Evolutionary conservation across 208 protist species (phyloP).

Genomic region (Crithidia brevicula): DNA sequence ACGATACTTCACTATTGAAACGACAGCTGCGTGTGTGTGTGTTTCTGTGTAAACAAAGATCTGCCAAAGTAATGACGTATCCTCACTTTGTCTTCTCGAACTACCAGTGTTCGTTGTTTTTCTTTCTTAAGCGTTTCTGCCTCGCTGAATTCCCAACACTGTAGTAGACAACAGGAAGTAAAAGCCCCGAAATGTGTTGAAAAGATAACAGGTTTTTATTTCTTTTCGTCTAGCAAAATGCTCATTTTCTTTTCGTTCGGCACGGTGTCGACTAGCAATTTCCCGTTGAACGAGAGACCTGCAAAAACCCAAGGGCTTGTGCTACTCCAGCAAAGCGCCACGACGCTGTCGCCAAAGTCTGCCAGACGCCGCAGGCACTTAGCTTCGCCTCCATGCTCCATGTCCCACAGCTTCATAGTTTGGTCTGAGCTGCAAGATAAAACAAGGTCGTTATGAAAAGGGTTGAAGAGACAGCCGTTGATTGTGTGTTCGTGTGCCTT

Average conservation of each 20-base stretch:
- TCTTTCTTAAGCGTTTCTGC: too few relatives aligned
- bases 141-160: too few relatives aligned
- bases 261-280: constrained; percentile 80
- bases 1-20: neutral
- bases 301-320: constrained; percentile 86
- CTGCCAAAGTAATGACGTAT: too few relatives aligned
- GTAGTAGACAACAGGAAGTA: too few relatives aligned
- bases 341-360: constrained; percentile 83
- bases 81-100: too few relatives aligned
- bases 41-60: too few relatives aligned
- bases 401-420: constrained; percentile 83
- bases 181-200: too few relatives aligned
- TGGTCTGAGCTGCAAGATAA: constrained; percentile 76
- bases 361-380: constrained; percentile 54
- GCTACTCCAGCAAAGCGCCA: constrained; percentile 79
- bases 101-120: too few relatives aligned
- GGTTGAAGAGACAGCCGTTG: constrained; percentile 72
- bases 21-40: too few relatives aligned
- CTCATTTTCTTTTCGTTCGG: constrained; percentile 86
- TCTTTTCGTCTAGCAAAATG: constrained; percentile 75
- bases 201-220: too few relatives aligned
- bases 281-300: constrained; percentile 86
- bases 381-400: constrained; percentile 33
- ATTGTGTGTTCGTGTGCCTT: constrained; percentile 77
- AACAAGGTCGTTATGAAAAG: constrained; percentile 84